Percentiles rank a stretch among this genome's conserved stretches.
These are phyloP conservation scores for Solanum arcanum DNA, from an alignment of 257 asterid species.

Conservation along the genomic window DNA sequence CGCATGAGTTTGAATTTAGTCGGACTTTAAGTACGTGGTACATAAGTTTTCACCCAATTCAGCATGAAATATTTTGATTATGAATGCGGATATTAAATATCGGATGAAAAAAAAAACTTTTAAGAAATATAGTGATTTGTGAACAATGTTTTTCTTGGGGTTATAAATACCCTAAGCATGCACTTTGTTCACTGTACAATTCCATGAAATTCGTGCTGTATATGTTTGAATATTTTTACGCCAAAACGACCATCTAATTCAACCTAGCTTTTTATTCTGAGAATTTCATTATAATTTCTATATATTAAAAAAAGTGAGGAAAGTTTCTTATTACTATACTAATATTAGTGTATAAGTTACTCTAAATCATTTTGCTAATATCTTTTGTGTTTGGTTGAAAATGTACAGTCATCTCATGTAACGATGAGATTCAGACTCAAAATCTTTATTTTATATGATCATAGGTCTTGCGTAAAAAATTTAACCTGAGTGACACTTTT, in stretches of 20 bases:
- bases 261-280: not conserved
- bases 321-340: not conserved
- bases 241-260: not conserved
- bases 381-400: not conserved
- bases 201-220: constrained; percentile 1
- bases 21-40: not conserved
- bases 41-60: not conserved
- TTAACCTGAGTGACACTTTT: fast-evolving
- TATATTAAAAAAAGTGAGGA: not conserved
- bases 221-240: not conserved
- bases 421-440: no score
- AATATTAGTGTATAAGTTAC: not conserved
- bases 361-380: not conserved
- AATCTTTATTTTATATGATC: fast-evolving
- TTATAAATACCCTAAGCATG: constrained; percentile 7
- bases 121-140: not conserved
- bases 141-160: not conserved
- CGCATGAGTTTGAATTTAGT: not conserved
- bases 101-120: not conserved
- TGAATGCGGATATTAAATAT: not conserved
- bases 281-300: not conserved
- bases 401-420: not conserved
- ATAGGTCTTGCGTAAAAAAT: not conserved
- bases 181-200: not conserved
- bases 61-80: not conserved